These are phyloP conservation scores for Petasospora fabianii DNA, from an alignment of 1,139 yeast genomes.

Conservation along the genomic window DNA sequence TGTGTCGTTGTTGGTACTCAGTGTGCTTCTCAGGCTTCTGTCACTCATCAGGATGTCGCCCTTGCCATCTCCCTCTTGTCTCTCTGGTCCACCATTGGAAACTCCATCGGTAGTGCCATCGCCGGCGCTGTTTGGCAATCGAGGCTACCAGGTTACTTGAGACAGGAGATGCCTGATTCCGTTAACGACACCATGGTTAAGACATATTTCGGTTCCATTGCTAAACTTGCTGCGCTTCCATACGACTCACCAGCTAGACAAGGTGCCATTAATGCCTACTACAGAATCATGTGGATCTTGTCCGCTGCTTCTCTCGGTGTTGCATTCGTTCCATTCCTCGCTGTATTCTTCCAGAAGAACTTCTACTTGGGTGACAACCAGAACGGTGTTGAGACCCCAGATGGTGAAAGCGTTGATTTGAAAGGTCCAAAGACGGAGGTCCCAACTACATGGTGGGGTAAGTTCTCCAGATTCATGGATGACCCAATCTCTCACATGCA, in stretches of 20 bases:
- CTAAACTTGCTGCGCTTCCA: constrained; percentile 23
- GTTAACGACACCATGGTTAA: constrained; percentile 22
- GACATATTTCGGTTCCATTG: constrained; percentile 23
- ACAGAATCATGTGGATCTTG: constrained; percentile 27
- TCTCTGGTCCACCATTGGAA: constrained; percentile 42
- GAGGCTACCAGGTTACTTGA: constrained; percentile 33
- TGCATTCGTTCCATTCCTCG: constrained; percentile 28
- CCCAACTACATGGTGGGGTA: too few relatives aligned
- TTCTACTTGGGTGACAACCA: constrained; percentile 34
- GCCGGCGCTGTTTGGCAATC: constrained; percentile 49
- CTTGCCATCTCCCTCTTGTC: constrained; percentile 40
- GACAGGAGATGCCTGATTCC: constrained; percentile 27
- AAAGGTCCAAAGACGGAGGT: too few relatives aligned
- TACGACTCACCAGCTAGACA: constrained; percentile 29
- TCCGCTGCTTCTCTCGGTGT: constrained; percentile 30
- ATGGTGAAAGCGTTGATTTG: too few relatives aligned
- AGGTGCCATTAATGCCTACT: constrained; percentile 33
- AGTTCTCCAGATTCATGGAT: too few relatives aligned
- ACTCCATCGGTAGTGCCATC: constrained; percentile 42
- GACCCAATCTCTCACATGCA: too few relatives aligned
- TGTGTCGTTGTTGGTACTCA: constrained; percentile 33
- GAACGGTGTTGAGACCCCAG: constrained; percentile 33
- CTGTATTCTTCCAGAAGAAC: constrained; percentile 33
- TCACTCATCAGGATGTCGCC: constrained; percentile 45
- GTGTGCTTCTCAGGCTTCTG: constrained; percentile 36